Evolutionary conservation across 371 early-diverging fungal species (phyloP).

Genomic region (Lichtheimia corymbifera): DNA sequence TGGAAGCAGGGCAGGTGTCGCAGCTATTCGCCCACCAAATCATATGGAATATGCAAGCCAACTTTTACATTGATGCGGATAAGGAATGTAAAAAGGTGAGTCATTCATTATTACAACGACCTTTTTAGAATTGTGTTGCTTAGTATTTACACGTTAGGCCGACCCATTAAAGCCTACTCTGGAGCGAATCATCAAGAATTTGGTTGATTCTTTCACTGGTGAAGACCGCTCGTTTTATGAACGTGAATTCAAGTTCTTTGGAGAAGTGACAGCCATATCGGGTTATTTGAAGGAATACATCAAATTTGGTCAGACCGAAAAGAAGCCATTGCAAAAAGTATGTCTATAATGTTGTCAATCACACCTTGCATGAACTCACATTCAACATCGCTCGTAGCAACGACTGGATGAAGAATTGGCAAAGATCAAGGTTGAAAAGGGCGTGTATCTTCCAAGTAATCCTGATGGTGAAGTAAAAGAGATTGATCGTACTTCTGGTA

Average conservation of each 20-base stretch:
- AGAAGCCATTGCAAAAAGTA: slow-evolving; percentile 77
- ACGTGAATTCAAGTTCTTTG: slow-evolving; percentile 95
- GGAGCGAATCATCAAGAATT: slow-evolving; percentile 83
- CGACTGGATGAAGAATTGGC: slow-evolving; percentile 96
- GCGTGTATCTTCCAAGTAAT: slow-evolving; percentile 98
- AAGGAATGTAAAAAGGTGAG: slow-evolving; percentile 69
- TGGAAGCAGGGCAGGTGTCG: slow-evolving; percentile 89
- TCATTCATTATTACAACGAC: background rate
- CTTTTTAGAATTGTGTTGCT: background rate
- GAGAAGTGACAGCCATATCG: slow-evolving; percentile 94
- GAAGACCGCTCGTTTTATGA: slow-evolving; percentile 88
- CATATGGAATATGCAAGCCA: slow-evolving; percentile 99
- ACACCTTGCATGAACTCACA: background rate
- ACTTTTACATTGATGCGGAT: slow-evolving; percentile 84
- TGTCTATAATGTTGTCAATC: too few relatives aligned
- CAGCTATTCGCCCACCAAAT: slow-evolving; percentile 99
- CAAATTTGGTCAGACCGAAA: slow-evolving; percentile 91
- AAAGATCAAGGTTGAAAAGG: slow-evolving; percentile 92
- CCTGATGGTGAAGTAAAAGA: slow-evolving; percentile 95
- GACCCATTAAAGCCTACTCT: slow-evolving; percentile 84
- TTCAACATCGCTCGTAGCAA: slow-evolving; percentile 23
- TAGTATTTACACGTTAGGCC: slow-evolving; percentile 22
- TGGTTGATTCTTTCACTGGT: slow-evolving; percentile 82
- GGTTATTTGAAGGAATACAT: slow-evolving; percentile 96
- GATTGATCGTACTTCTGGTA: slow-evolving; percentile 94